These are phyloP conservation scores for Yarrowia phangngaensis DNA, from an alignment of 805 yeast species.

Conservation along the genomic window DNA sequence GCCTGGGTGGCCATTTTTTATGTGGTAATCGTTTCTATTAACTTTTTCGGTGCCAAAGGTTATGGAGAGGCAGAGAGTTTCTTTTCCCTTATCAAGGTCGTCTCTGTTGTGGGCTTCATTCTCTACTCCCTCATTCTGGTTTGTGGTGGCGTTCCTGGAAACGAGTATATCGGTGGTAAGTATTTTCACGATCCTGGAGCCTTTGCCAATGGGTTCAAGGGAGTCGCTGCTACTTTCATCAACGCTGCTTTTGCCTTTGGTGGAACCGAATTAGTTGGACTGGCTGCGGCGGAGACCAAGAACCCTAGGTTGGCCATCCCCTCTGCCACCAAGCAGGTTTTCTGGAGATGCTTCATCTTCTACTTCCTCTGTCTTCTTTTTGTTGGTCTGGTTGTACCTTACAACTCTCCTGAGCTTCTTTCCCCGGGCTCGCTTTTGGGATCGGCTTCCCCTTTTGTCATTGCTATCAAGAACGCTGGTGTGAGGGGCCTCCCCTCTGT, in stretches of 20 bases:
- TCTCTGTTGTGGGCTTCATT: slow-evolving; percentile 59
- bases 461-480: slow-evolving; percentile 62
- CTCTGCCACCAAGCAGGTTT: slow-evolving; percentile 68
- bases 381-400: slow-evolving; percentile 65
- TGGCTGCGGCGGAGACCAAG: slow-evolving; percentile 67
- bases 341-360: slow-evolving; percentile 69
- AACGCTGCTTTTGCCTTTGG: slow-evolving; percentile 71
- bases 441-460: slow-evolving; percentile 66
- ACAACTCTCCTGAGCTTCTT: slow-evolving; percentile 47
- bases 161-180: slow-evolving; percentile 50
- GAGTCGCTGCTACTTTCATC: slow-evolving; percentile 61
- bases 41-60: slow-evolving; percentile 56
- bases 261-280: slow-evolving; percentile 65
- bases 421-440: slow-evolving; percentile 49
- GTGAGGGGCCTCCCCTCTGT: slow-evolving; percentile 62
- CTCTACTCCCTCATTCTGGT: slow-evolving; percentile 53
- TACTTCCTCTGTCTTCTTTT: slow-evolving; percentile 56
- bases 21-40: slow-evolving; percentile 47
- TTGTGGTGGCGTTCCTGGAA: slow-evolving; percentile 57
- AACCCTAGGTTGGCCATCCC: slow-evolving; percentile 65
- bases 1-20: slow-evolving; percentile 58
- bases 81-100: slow-evolving; percentile 55
- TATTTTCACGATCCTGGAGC: slow-evolving; percentile 68
- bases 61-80: slow-evolving; percentile 68
- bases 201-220: slow-evolving; percentile 63